Base-by-base conservation (phyloP, 2,329 filamentous ascomycete species). In the Penicillium sp. region DNA sequence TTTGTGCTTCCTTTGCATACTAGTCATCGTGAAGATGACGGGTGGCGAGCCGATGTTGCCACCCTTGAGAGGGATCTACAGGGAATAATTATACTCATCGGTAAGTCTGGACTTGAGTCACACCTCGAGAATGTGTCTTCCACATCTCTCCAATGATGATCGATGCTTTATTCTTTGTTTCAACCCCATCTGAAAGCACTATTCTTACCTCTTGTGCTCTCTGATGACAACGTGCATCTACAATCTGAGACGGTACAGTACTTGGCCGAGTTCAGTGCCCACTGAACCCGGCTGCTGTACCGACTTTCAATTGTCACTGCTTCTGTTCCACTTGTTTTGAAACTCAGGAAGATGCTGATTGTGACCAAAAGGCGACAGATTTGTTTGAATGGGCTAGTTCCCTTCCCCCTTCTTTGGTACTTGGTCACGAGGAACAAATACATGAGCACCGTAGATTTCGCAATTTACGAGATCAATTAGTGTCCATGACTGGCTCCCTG, bases 181-280 rank as follows among this genome's bases (percentile, higher is more conserved):
- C 65, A 68, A 68, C 64, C 65, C 63, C 65, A 68, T 66, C 61
- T 67, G 59, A 66, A 59, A 54, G 53, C 54, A 56, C 52, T 43
- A 48, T 49, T 43, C 40, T 43, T 43, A 43, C 40, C 40, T 43
- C 40, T 33, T 44, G 56, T 62, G 54, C 50, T 59, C 55, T 42
- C 60, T 66, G 61, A 60, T 65, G 60, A 65, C 54, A 51, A 49
- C 46, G 12, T 7, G 40, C 32, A 35, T 33, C 40, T 43, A 43
- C 37, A 47, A 43, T 39, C 29, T 46, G 32, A 33, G 40, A 39
- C 36, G 8, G 5, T 7, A 18, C 24, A n/a, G 12, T n/a, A 32
- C 8, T 39, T 38, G n/a, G n/a, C 18, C 18, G 18, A 29, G n/a
- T n/a, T 9, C 5, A 32, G 39, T 29, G 6, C 18, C 28, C n/a